These are phyloP conservation scores for Trichoderma koningiopsis DNA, from an alignment of 2,329 filamentous ascomycete species.

Conservation along the genomic window DNA sequence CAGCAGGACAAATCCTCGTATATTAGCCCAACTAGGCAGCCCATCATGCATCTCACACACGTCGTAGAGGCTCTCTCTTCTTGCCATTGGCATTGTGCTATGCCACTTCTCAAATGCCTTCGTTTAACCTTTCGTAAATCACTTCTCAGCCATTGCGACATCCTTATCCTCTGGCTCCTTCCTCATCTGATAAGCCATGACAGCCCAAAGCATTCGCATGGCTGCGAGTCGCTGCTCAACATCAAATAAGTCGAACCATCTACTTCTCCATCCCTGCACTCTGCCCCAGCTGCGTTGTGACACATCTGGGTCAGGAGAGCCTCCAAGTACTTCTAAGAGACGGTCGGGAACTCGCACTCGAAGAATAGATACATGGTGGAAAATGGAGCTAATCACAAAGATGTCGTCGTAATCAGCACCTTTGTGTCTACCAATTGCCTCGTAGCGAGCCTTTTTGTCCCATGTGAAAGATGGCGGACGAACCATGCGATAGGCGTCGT, in stretches of 20 bases:
- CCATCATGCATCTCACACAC: neutral
- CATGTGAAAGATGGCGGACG: conserved; percentile 59
- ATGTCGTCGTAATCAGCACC: conserved; percentile 60
- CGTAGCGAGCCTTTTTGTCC: conserved; percentile 62
- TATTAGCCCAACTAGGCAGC: neutral
- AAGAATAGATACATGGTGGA: conserved; percentile 63
- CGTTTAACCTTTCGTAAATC: neutral
- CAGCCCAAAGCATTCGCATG: conserved; percentile 59
- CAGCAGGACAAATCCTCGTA: neutral
- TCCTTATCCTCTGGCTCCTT: conserved; percentile 36
- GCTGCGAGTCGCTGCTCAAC: conserved; percentile 57
- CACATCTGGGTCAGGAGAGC: conserved; percentile 42
- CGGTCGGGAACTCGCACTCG: conserved; percentile 59
- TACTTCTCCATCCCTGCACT: conserved; percentile 59
- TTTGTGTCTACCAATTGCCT: conserved; percentile 54
- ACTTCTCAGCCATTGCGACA: conserved; percentile 35
- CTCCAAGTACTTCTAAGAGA: conserved; percentile 56
- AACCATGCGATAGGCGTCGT: conserved; percentile 66
- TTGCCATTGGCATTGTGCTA: neutral
- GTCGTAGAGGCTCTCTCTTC: neutral
- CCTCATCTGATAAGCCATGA: conserved; percentile 64
- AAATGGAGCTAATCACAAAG: conserved; percentile 62
- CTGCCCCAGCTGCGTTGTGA: conserved; percentile 51
- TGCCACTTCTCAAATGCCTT: neutral
- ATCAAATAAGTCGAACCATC: conserved; percentile 64